phyloP scores from a whole-genome alignment of 1,139 yeast species.

The Yamadazyma trypodendri region DNA sequence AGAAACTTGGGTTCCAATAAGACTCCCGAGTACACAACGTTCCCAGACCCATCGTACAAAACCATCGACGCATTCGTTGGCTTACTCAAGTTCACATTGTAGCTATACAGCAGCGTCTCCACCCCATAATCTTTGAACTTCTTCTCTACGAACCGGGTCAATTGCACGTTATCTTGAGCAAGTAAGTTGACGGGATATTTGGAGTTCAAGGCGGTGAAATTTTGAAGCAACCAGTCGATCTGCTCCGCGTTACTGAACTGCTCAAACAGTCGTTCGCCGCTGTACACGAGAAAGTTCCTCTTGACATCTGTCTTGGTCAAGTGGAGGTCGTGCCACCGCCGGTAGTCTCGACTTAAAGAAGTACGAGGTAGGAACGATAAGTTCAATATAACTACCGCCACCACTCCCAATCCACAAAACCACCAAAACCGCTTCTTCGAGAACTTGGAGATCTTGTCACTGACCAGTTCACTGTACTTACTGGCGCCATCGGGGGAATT shows the following conservation, averaged over 20 bases:
- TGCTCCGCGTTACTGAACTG: constrained; percentile 28
- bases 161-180: constrained; percentile 26
- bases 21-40: constrained; percentile 25
- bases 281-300: constrained; percentile 33
- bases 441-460: constrained; percentile 20
- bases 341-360: constrained; percentile 77
- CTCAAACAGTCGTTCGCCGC: constrained; percentile 24
- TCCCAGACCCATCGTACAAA: constrained; percentile 23
- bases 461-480: constrained; percentile 10
- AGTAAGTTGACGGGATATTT: constrained; percentile 22
- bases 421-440: constrained; percentile 47
- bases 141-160: constrained; percentile 25
- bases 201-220: constrained; percentile 21
- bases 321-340: constrained; percentile 67
- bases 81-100: constrained; percentile 18
- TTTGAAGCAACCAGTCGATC: constrained; percentile 26
- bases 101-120: constrained; percentile 21
- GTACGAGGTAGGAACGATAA: constrained; percentile 84
- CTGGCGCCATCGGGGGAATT: constrained; percentile 1
- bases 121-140: constrained; percentile 31
- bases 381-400: constrained; percentile 56
- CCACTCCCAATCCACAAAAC: constrained; percentile 52
- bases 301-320: constrained; percentile 65
- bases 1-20: constrained; percentile 25
- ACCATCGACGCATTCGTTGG: constrained; percentile 27